A percentile compares a stretch with the other conserved stretches of the same genome.
Evolutionary conservation across 768 basidiomycete genomes (phyloP).

Genomic region (Clitopilus passeckerianus): DNA sequence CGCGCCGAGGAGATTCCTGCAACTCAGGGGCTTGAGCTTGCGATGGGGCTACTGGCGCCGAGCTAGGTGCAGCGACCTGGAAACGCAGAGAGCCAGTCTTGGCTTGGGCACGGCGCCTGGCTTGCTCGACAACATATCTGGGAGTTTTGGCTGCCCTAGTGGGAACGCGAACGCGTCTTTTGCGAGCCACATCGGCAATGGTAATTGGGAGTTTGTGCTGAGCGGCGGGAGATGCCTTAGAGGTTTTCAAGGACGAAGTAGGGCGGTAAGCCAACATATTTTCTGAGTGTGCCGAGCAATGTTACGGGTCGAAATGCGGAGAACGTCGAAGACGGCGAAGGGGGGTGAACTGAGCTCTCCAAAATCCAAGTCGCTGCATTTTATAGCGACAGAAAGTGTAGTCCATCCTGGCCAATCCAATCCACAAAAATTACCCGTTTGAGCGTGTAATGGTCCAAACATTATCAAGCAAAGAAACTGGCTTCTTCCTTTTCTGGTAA

Average conservation of each 20-base stretch:
- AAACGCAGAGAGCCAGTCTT: conserved; percentile 21
- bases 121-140: conserved; percentile 30
- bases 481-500: neutral
- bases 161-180: conserved; percentile 31
- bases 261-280: neutral
- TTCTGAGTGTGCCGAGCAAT: conserved; percentile 1
- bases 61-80: neutral
- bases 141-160: conserved; percentile 21
- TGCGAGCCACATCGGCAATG: conserved; percentile 8
- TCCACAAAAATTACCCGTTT: neutral
- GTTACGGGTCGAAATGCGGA: conserved; percentile 4
- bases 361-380: neutral
- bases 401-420: conserved; percentile 16
- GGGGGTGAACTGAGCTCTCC: neutral
- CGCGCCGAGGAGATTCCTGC: conserved; percentile 7
- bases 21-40: conserved; percentile 16
- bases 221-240: neutral
- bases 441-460: neutral
- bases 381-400: neutral
- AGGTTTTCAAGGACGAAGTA: no score
- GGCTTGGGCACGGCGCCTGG: conserved; percentile 26
- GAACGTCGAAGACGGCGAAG: neutral
- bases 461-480: neutral
- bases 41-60: conserved; percentile 11
- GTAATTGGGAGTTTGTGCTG: conserved; percentile 16